phyloP scores from a whole-genome alignment of 345 rosid genomes.

The Lagerstroemia speciosa region DNA sequence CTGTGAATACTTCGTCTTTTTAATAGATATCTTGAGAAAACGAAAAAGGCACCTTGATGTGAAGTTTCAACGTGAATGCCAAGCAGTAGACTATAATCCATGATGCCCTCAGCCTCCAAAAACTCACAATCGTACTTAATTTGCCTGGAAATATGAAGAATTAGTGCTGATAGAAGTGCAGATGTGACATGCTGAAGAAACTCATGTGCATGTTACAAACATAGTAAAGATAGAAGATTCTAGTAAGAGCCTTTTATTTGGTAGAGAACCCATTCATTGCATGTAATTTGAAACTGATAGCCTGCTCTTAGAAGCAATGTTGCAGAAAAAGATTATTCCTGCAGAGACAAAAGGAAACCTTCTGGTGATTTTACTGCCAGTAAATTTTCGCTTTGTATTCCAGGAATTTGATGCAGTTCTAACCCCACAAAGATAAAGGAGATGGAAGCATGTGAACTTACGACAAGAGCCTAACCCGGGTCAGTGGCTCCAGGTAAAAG shows the following conservation, averaged over 20 bases:
- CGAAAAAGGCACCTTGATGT: constrained; percentile 25
- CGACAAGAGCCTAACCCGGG: constrained; percentile 32
- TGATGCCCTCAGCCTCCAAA: constrained; percentile 42
- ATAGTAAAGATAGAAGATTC: neutral
- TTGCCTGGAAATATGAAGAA: constrained; percentile 29
- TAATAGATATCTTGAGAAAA: neutral
- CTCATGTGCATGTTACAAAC: neutral
- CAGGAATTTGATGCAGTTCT: neutral
- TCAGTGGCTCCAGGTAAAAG: constrained; percentile 38
- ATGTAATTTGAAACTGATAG: no score
- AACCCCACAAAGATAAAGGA: neutral
- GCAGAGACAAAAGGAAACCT: no score
- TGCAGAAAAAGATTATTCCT: no score
- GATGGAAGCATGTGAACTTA: constrained; percentile 15
- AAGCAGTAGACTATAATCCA: constrained; percentile 48
- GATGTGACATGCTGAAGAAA: neutral
- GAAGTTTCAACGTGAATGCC: constrained; percentile 34
- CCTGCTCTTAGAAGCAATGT: no score
- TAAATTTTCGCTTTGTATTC: neutral
- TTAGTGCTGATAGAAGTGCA: neutral
- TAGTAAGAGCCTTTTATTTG: no score
- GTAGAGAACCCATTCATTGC: no score
- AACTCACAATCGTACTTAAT: constrained; percentile 47
- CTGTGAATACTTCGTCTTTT: neutral
- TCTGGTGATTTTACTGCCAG: no score